These are phyloP conservation scores for Tanacetum coccineum DNA, from an alignment of 129 eudicot genomes.

Conservation along the genomic window DNA sequence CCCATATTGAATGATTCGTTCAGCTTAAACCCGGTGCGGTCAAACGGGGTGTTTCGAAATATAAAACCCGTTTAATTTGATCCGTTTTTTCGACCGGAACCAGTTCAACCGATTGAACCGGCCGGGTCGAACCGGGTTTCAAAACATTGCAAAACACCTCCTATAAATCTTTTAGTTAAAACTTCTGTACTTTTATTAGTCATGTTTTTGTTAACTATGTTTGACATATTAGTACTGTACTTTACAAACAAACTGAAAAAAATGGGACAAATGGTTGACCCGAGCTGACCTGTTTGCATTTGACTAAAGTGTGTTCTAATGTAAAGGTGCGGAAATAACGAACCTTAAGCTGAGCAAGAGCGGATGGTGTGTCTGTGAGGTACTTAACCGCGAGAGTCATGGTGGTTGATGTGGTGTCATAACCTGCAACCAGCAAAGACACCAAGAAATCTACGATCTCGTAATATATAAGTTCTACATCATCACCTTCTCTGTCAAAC, in stretches of 20 bases:
- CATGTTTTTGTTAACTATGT: background rate
- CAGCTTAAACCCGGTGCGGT: too few species aligned
- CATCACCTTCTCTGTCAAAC: constrained; percentile 64
- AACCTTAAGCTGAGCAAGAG: constrained; percentile 89
- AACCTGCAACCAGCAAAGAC: constrained; percentile 90
- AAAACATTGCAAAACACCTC: background rate
- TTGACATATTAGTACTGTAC: background rate
- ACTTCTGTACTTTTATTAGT: background rate
- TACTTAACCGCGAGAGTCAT: constrained; percentile 96
- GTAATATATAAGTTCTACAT: constrained; percentile 61
- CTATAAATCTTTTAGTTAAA: background rate
- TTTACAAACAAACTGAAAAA: background rate
- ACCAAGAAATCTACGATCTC: constrained; percentile 87
- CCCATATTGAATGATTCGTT: too few species aligned
- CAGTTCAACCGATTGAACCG: too few species aligned
- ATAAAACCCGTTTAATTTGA: too few species aligned
- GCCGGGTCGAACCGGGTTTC: too few species aligned
- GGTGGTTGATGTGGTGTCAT: constrained; percentile 89
- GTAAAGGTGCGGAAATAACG: background rate
- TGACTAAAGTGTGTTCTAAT: background rate
- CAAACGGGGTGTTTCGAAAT: too few species aligned
- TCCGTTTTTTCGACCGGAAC: too few species aligned
- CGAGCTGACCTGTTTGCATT: background rate
- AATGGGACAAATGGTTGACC: background rate
- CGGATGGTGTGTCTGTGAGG: constrained; percentile 80